Evolutionary conservation across 768 basidiomycete genomes (phyloP), one percentile per base, ranked within the genome.

Genomic region (Crucibulum laeve): DNA sequence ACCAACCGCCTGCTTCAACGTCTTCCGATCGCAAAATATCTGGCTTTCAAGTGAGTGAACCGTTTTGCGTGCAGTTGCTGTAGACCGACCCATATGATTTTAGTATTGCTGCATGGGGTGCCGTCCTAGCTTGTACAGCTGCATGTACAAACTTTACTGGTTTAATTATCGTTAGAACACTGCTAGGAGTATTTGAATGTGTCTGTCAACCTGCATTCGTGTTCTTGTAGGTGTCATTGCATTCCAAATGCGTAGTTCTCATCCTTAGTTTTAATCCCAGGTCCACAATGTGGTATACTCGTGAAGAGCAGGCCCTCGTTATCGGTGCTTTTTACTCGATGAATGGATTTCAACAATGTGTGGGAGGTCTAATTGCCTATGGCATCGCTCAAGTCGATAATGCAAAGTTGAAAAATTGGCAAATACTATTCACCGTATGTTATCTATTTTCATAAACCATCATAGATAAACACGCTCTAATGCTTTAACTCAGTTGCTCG

Each of bases 281-380:
- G 40, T 70, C 76, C 5, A 69, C 71, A 24, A 73, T 77, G 74
- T 76, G 72, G 66, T 76, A 76, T 48, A 73, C 67, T 7, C 65
- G 74, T 21, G 69, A 70, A 14, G 76, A 77, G 49, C 74, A 76
- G 45, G 71, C 70, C 7, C 61, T 72, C 33, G 65, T 71, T 17
- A 71, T 72, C 35, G 67, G 69, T 1, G 57, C 63, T 11, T 74
- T 71, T 42, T 71, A 71, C 50, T 67, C 67, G 10, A 72, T 72
- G 70, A 74, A 72, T 46, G 71, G 67, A 2, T 68, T 71, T 47
- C 71, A 73, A 46, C 70, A 72, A 47, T 71, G 68, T 33, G 70
- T 77, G 7, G 69, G 71, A 19, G 75, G 75, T 14, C 51, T 76
- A 7, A 67, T 78, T 25, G 72, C 71, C 0, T 78, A 71, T 44